Base-by-base conservation (phyloP, 2,329 filamentous ascomycete genomes). In the Coleophoma crateriformis region DNA sequence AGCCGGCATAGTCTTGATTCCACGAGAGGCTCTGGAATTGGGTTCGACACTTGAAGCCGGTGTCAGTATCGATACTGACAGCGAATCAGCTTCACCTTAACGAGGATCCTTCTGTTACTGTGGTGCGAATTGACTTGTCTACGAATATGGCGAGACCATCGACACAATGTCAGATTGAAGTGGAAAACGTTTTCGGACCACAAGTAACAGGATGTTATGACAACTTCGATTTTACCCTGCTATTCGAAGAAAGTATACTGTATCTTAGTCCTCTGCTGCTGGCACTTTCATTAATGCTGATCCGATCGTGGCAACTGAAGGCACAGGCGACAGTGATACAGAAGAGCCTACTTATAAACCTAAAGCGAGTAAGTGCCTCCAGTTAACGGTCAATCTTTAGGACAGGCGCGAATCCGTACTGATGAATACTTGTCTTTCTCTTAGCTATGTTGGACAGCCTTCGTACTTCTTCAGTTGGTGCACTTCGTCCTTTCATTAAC, bases 191-290 rank as follows among this genome's bases (percentile, higher is more conserved):
- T 20, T 44, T 44, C 14, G 41, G 41, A 44, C 41, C 41, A 17
- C 41, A 44, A 32, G 41, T 44, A 33, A 44, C 41, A 44, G 41
- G 33, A 44, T 44, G 41, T 32, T 44, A 44, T 44, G 41, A 44
- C 32, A 33, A 44, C 41, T 44, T 44, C 41, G 41, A 44, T 33
- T 44, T 44, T 44, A 44, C 41, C 11, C 41, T 44, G 10, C 15
- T 44, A 27, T 44, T 44, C 41, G 41, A 44, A 44, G 41, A 44
- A 33, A 44, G 41, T n/a, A 44, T 44, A 44, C n/a, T 44, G n/a
- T 44, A 44, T 15, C 41, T 44, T 32, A 5, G 11, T 5, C 41
- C 41, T 44, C 27, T 44, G 20, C 41, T 44, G 22, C 22, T 44
- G 32, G 41, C 41, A 27, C 19, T 44, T 33, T 44, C 12, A n/a